Percentiles rank a stretch among this genome's conserved stretches.
phyloP scores from a whole-genome alignment of 1,139 yeast genomes.

The Taphrina communis region DNA sequence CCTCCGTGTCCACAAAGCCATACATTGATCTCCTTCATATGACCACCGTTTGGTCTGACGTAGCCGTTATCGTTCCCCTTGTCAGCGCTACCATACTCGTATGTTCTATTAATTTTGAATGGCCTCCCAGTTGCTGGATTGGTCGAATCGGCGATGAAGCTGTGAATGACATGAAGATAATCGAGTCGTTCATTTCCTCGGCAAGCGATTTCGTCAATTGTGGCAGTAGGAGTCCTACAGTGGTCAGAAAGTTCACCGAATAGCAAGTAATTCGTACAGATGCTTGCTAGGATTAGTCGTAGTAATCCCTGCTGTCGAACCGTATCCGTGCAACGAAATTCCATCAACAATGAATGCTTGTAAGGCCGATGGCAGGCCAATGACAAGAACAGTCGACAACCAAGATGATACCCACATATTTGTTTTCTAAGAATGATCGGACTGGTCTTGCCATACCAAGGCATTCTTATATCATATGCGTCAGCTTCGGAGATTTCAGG shows the following conservation, averaged over 20 bases:
- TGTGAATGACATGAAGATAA: background rate
- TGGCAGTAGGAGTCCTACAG: background rate
- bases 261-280: too few species aligned
- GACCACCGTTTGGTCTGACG: background rate
- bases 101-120: background rate
- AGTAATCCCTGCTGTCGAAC: too few species aligned
- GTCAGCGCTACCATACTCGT: background rate
- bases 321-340: too few species aligned
- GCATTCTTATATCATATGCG: too few species aligned
- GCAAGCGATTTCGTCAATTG: background rate
- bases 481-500: too few species aligned
- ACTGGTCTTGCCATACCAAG: too few species aligned
- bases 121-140: background rate
- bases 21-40: background rate
- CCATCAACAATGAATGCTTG: too few species aligned
- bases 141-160: background rate
- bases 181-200: constrained; percentile 9
- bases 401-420: too few species aligned
- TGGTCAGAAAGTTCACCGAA: background rate
- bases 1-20: background rate
- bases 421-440: too few species aligned
- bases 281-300: too few species aligned
- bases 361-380: too few species aligned
- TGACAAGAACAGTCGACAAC: too few species aligned
- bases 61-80: background rate